These are phyloP conservation scores for Aspergillus alliaceus DNA, from an alignment of 2,329 filamentous ascomycete genomes.

Conservation along the genomic window DNA sequence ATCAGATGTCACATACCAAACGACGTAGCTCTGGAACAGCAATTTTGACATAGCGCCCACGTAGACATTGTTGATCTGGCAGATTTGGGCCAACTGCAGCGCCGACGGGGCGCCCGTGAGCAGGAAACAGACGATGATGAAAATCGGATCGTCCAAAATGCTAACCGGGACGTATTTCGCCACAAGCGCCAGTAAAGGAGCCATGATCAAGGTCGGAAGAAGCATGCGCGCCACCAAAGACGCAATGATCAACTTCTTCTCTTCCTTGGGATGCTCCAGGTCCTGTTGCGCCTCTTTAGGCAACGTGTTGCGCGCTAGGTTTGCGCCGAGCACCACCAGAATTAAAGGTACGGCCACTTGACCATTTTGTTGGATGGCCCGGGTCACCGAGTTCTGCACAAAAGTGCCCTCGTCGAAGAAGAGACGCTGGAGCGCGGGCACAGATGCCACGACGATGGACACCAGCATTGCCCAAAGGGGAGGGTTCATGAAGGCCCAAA, in stretches of 20 bases:
- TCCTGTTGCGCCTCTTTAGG: conserved; percentile 65
- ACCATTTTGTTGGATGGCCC: conserved; percentile 79
- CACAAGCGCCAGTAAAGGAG: conserved; percentile 78
- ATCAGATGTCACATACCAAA: conserved; percentile 62
- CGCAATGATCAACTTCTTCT: conserved; percentile 79
- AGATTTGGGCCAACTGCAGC: conserved; percentile 94
- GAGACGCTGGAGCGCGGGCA: conserved; percentile 75
- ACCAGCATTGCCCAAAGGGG: conserved; percentile 95
- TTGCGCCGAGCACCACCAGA: conserved; percentile 90
- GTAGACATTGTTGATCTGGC: conserved; percentile 95
- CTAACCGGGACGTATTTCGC: conserved; percentile 91
- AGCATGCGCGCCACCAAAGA: conserved; percentile 88
- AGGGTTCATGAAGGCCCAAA: conserved; percentile 97
- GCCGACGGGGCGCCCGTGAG: conserved; percentile 92
- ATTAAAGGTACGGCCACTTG: conserved; percentile 94
- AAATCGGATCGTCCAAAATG: conserved; percentile 96
- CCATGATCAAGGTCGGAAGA: conserved; percentile 87
- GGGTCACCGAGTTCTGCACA: conserved; percentile 87
- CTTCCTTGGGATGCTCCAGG: conserved; percentile 66
- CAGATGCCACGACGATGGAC: conserved; percentile 86
- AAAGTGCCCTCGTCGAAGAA: conserved; percentile 92
- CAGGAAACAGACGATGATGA: conserved; percentile 95
- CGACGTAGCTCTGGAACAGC: conserved; percentile 93
- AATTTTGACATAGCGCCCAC: conserved; percentile 92
- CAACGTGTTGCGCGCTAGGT: conserved; percentile 87